A percentile compares a stretch with the other conserved stretches of the same genome.
These are phyloP conservation scores for Trametes meyenii DNA, from an alignment of 768 basidiomycete species.

Conservation along the genomic window DNA sequence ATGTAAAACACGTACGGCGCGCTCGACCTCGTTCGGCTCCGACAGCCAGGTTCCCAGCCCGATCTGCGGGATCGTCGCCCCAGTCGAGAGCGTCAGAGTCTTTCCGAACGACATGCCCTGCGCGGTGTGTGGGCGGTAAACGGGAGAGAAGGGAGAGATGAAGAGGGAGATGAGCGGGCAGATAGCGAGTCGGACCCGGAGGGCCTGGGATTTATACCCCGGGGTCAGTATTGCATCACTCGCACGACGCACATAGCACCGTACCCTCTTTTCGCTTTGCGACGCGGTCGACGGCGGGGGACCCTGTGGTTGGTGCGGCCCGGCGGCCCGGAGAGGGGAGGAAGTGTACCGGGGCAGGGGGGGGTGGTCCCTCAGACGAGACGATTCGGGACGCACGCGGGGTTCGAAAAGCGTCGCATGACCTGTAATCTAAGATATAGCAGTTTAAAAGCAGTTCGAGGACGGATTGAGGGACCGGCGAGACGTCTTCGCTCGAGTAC, in stretches of 20 bases:
- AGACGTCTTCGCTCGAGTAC: no score
- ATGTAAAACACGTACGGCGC: constrained; percentile 51
- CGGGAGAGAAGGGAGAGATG: neutral
- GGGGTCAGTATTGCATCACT: constrained; percentile 11
- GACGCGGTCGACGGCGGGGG: neutral
- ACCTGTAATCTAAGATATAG: neutral
- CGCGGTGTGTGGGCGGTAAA: neutral
- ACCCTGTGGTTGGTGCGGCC: constrained; percentile 1
- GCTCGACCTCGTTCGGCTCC: constrained; percentile 73
- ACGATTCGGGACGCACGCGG: no score
- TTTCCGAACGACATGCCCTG: constrained; percentile 46
- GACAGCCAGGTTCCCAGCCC: constrained; percentile 87
- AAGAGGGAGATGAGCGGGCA: neutral
- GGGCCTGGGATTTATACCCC: constrained; percentile 14
- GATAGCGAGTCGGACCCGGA: constrained; percentile 9
- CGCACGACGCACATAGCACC: no score
- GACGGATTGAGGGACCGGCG: no score
- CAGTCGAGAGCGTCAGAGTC: constrained; percentile 45
- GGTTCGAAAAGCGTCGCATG: neutral
- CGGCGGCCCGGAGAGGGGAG: constrained; percentile 13
- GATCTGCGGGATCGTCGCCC: constrained; percentile 67
- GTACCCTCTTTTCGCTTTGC: neutral
- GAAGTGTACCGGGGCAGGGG: no score
- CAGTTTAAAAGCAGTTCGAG: no score
- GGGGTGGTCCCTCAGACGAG: no score